Conservation (phyloP, 768 basidiomycete species). For the Boletus sp. region DNA sequence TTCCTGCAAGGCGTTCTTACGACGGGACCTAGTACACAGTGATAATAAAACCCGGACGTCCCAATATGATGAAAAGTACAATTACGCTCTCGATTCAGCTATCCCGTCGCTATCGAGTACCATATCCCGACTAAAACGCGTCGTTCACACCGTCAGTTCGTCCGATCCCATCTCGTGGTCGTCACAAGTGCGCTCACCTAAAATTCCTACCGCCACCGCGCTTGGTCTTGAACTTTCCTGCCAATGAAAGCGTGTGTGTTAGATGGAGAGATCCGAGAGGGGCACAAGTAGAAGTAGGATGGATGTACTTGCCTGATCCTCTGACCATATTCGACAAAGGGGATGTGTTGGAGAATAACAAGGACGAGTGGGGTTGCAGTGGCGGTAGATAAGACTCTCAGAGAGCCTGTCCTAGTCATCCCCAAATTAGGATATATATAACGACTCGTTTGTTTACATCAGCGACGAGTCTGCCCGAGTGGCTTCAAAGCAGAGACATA, state of each 20-base stretch:
- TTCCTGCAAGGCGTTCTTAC: constrained; percentile 31
- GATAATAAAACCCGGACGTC: constrained; percentile 12
- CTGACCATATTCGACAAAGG: constrained; percentile 28
- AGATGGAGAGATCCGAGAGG: background rate
- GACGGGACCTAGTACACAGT: constrained; percentile 14
- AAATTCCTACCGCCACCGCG: constrained; percentile 88
- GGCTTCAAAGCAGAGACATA: background rate
- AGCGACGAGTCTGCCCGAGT: constrained; percentile 11
- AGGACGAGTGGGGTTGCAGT: background rate
- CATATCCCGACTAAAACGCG: constrained; percentile 51
- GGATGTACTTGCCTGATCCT: constrained; percentile 24
- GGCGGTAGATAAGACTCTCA: constrained; percentile 20
- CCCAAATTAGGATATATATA: constrained; percentile 12
- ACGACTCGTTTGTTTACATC: constrained; percentile 13
- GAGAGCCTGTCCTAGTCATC: background rate
- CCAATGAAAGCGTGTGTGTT: background rate
- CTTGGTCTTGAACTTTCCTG: constrained; percentile 81
- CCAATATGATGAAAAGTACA: constrained; percentile 8
- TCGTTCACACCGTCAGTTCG: constrained; percentile 3
- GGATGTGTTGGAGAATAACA: background rate
- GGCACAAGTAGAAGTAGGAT: background rate
- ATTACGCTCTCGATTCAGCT: constrained; percentile 48
- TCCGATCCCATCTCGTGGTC: constrained; percentile 5
- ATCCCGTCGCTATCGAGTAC: constrained; percentile 55
- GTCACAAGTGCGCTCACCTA: constrained; percentile 43